phyloP scores from a whole-genome alignment of 2,329 filamentous ascomycete genomes.

The Rachicladosporium sp. region DNA sequence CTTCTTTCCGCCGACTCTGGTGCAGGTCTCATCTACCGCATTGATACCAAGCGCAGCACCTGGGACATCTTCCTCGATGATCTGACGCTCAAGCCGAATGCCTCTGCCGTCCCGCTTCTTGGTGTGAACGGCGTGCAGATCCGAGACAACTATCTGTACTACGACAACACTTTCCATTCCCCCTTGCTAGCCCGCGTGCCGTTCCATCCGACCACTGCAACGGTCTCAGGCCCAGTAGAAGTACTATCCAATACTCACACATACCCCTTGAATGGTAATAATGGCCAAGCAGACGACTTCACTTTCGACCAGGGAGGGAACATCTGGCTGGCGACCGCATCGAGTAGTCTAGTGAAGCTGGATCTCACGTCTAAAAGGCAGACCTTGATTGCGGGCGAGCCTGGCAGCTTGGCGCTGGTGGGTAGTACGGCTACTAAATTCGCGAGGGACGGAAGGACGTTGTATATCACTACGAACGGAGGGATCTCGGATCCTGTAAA shows the following conservation, averaged over 20 bases:
- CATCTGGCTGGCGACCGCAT: constrained; percentile 8
- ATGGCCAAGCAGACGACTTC: constrained; percentile 8
- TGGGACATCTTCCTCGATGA: constrained; percentile 8
- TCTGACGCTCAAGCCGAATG: constrained; percentile 10
- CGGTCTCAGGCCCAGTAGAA: constrained; percentile 5
- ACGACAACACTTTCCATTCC: constrained; percentile 7
- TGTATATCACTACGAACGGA: constrained; percentile 10
- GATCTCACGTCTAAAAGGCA: constrained; percentile 1
- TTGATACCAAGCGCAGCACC: constrained; percentile 4
- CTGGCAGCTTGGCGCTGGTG: constrained; percentile 2
- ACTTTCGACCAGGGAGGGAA: constrained; percentile 8
- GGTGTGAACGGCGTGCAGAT: constrained; percentile 11
- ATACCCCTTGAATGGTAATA: constrained; percentile 2
- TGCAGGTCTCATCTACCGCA: constrained; percentile 6
- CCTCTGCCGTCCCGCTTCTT: constrained; percentile 1
- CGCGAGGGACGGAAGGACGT: constrained; percentile 3
- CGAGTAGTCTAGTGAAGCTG: constrained; percentile 10
- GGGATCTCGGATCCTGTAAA: constrained; percentile 6
- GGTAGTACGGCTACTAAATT: constrained; percentile 9
- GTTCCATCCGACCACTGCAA: neutral
- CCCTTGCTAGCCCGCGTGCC: constrained; percentile 7
- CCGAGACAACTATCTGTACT: constrained; percentile 6
- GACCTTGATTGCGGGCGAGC: constrained; percentile 7
- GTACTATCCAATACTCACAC: constrained; percentile 3
- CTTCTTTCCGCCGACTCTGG: constrained; percentile 8